These are phyloP conservation scores for Juglanconis sp. DNA, from an alignment of 2,329 filamentous ascomycete genomes.

Conservation along the genomic window DNA sequence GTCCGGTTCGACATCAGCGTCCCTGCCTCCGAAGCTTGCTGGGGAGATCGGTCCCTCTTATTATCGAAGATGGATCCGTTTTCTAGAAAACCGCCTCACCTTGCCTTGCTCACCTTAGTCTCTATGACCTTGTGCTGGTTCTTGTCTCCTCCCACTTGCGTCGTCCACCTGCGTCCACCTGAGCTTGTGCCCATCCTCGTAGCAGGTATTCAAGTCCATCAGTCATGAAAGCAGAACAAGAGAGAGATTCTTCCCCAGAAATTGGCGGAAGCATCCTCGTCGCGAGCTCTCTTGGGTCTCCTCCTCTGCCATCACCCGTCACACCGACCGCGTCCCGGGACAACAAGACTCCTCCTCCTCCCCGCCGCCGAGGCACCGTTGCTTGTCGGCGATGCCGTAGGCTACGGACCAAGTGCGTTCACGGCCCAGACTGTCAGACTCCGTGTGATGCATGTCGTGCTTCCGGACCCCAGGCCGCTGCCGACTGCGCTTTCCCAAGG, in stretches of 20 bases:
- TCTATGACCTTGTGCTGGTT: background rate
- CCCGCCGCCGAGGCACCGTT: conserved; percentile 16
- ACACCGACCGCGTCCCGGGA: background rate
- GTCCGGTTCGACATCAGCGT: conserved; percentile 13
- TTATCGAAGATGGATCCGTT: conserved; percentile 9
- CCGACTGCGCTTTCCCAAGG: conserved; percentile 15
- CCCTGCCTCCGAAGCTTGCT: background rate
- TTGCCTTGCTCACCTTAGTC: background rate
- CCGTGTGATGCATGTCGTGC: conserved; percentile 18
- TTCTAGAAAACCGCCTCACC: background rate
- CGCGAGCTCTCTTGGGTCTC: conserved; percentile 8
- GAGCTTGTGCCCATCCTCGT: background rate
- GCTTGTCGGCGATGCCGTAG: conserved; percentile 19
- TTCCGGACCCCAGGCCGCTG: conserved; percentile 13
- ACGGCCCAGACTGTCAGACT: conserved; percentile 14
- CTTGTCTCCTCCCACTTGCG: background rate
- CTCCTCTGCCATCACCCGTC: conserved; percentile 8
- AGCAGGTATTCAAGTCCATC: background rate
- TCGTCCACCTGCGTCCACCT: background rate
- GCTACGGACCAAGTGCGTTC: conserved; percentile 19
- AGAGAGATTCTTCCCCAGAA: conserved; percentile 12
- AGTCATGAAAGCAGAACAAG: conserved; percentile 13
- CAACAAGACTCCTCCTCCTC: conserved; percentile 5
- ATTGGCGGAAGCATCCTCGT: conserved; percentile 17
- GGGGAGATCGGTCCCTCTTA: conserved; percentile 7